Evolutionary conservation across 805 yeast species (phyloP).

Genomic region (Monosporozyma unispora): DNA sequence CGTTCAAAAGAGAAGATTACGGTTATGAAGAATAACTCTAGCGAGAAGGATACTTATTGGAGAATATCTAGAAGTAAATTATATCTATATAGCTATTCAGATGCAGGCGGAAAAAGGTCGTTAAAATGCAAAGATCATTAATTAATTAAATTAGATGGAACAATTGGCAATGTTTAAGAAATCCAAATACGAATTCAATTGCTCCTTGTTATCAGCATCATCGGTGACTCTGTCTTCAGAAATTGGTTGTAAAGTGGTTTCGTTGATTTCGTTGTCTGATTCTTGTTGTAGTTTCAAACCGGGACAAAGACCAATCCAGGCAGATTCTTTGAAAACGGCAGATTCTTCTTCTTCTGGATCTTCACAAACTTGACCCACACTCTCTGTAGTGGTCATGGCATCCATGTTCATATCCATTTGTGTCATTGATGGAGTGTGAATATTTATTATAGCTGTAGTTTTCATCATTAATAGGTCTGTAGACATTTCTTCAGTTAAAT

Average conservation of each 20-base stretch:
- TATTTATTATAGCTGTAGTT: no score
- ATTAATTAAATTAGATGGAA: background rate
- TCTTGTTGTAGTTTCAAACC: background rate
- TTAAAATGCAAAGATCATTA: background rate
- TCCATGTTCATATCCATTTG: background rate
- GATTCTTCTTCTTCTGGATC: background rate
- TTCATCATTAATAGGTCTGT: background rate
- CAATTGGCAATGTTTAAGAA: conserved; percentile 1
- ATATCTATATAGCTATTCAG: background rate
- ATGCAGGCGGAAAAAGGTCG: background rate
- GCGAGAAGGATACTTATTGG: background rate
- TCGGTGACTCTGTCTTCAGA: background rate
- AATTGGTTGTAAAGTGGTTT: background rate
- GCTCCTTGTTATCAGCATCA: background rate
- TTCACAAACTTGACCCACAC: background rate
- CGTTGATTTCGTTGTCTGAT: background rate
- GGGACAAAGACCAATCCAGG: background rate
- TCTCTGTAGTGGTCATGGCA: background rate
- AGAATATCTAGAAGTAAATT: background rate
- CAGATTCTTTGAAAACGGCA: conserved; percentile 4
- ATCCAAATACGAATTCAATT: background rate
- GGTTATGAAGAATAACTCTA: no score
- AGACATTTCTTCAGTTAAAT: background rate
- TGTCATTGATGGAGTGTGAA: background rate
- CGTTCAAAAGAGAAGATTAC: no score